Conservation (phyloP, 345 rosid genomes). For the Eucalyptus viminalis region DNA sequence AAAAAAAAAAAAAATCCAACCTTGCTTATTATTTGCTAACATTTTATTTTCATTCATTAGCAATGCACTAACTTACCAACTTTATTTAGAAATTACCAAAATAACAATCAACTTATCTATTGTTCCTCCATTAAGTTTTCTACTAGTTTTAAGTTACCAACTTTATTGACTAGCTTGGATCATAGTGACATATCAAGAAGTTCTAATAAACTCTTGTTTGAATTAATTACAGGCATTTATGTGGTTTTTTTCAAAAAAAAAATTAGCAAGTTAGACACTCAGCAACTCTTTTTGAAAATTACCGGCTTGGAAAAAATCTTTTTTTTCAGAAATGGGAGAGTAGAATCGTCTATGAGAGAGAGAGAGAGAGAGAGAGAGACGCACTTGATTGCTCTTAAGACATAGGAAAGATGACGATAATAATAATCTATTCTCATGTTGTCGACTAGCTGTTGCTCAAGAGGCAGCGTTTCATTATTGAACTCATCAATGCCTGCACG, state of each 20-base stretch:
- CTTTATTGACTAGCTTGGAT: background rate
- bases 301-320: background rate
- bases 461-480: slow-evolving; percentile 5
- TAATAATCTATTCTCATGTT: slow-evolving; percentile 14
- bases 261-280: background rate
- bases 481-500: slow-evolving; percentile 12
- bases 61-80: background rate
- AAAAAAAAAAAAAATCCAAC: background rate
- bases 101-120: background rate
- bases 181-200: background rate
- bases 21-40: background rate
- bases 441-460: slow-evolving; percentile 18
- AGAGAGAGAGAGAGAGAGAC: background rate
- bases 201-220: background rate
- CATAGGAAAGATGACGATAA: slow-evolving; percentile 10
- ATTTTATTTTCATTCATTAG: background rate
- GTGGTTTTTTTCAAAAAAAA: background rate
- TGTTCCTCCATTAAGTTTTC: background rate
- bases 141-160: background rate
- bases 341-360: background rate
- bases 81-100: background rate
- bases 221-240: background rate
- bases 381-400: slow-evolving; percentile 15
- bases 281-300: background rate
- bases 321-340: background rate